Evolutionary conservation across 176 grass and related monocot species (phyloP).

Genomic region (Puya raimondii): DNA sequence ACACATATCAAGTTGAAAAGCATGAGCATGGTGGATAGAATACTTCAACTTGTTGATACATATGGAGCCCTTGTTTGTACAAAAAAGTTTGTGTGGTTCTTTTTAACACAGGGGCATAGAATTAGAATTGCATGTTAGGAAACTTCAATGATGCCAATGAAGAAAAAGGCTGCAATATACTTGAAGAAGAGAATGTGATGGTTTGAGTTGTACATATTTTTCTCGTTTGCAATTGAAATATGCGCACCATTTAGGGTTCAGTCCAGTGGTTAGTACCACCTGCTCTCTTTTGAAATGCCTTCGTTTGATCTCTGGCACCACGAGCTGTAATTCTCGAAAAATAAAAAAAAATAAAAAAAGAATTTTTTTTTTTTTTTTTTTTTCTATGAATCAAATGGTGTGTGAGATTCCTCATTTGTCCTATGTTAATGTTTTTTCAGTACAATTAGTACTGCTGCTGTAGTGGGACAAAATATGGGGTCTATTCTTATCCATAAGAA

Average conservation of each 20-base stretch:
- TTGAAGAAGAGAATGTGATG: neutral
- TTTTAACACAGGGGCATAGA: neutral
- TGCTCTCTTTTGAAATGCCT: too few species aligned
- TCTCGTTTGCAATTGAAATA: neutral
- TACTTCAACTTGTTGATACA: too few species aligned
- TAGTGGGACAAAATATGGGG: neutral
- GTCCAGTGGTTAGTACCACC: too few species aligned
- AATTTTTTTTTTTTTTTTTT: neutral
- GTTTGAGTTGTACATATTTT: conserved; percentile 7
- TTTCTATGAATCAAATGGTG: neutral
- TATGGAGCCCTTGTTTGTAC: neutral
- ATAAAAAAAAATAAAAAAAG: too few species aligned
- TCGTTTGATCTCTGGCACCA: too few species aligned
- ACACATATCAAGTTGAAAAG: neutral
- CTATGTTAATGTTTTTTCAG: neutral
- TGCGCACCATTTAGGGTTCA: too few species aligned
- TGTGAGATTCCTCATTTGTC: conserved; percentile 1
- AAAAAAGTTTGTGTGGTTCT: neutral
- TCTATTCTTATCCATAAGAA: neutral
- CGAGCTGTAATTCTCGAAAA: too few species aligned
- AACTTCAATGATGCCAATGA: too few species aligned
- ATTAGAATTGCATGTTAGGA: too few species aligned
- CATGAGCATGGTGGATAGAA: too few species aligned
- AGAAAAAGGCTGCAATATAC: too few species aligned
- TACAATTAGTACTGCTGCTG: neutral